These are phyloP conservation scores for Eucalyptus curtisii DNA, from an alignment of 345 rosid genomes.

Conservation along the genomic window DNA sequence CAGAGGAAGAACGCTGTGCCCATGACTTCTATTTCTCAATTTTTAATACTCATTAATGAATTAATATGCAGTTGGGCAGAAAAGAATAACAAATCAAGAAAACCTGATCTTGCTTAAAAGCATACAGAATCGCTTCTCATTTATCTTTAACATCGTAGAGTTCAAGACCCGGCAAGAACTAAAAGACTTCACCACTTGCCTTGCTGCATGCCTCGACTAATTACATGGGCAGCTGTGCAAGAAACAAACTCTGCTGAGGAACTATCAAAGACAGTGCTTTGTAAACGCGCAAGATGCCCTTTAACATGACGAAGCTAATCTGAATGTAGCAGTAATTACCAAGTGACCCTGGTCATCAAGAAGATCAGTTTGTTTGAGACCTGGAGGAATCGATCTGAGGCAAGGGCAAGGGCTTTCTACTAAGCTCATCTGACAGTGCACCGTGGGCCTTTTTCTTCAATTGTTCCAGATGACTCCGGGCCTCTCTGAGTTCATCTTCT, in stretches of 20 bases:
- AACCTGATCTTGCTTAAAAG: not conserved
- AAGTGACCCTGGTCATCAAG: not conserved
- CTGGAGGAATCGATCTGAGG: slow-evolving; percentile 7
- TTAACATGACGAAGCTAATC: not conserved
- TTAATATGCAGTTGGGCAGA: not conserved
- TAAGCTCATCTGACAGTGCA: slow-evolving; percentile 14
- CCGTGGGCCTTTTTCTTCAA: slow-evolving; percentile 47
- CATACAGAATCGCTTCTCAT: not conserved
- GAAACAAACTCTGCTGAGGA: not conserved
- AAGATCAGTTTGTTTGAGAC: not conserved
- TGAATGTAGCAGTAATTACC: not conserved
- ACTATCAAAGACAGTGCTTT: not conserved
- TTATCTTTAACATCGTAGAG: not conserved
- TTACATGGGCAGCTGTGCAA: not conserved
- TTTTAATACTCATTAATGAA: not conserved
- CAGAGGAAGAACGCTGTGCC: not conserved
- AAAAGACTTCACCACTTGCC: not conserved
- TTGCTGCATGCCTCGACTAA: not conserved
- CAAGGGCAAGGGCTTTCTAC: slow-evolving; percentile 30
- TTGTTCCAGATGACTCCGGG: slow-evolving; percentile 38
- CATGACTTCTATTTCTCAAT: not conserved
- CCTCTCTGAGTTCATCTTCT: slow-evolving; percentile 56
- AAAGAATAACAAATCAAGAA: not conserved
- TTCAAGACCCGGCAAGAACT: not conserved
- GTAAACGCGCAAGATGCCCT: not conserved